Conservation (phyloP, 2,329 filamentous ascomycete genomes). For the Fusarium begoniae region DNA sequence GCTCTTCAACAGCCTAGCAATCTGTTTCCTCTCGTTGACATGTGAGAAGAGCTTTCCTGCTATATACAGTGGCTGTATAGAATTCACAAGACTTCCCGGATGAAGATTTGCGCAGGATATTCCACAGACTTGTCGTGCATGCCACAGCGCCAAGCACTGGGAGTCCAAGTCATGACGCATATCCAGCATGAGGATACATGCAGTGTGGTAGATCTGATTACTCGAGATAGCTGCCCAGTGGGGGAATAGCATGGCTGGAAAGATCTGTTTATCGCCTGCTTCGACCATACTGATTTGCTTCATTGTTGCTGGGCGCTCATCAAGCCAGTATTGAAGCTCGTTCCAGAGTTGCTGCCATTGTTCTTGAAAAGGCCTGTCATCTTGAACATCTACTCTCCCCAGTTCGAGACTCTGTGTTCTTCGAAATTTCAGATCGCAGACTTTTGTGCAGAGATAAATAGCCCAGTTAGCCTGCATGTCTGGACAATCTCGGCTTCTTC, state of each 20-base stretch:
- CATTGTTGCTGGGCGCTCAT: constrained; percentile 52
- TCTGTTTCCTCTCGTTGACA: constrained; percentile 46
- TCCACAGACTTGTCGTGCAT: constrained; percentile 60
- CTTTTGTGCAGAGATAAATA: constrained; percentile 61
- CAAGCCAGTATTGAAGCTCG: constrained; percentile 57
- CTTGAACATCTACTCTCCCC: constrained; percentile 48
- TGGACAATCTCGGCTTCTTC: constrained; percentile 44
- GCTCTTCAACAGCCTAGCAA: constrained; percentile 51
- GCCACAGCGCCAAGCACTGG: constrained; percentile 48
- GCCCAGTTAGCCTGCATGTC: constrained; percentile 66
- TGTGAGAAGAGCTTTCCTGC: constrained; percentile 60
- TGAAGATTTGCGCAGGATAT: constrained; percentile 62
- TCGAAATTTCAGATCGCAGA: constrained; percentile 55
- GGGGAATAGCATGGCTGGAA: constrained; percentile 58
- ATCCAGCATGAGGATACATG: constrained; percentile 59
- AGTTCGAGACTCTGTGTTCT: constrained; percentile 51
- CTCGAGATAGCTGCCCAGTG: constrained; percentile 61
- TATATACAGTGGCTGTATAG: constrained; percentile 62
- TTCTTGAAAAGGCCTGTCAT: constrained; percentile 48
- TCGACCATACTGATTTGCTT: constrained; percentile 36
- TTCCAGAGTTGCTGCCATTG: constrained; percentile 57
- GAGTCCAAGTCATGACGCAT: constrained; percentile 47
- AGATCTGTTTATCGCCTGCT: constrained; percentile 45
- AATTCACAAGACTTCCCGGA: constrained; percentile 60
- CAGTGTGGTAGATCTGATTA: constrained; percentile 62